phyloP scores from a whole-genome alignment of 108 stramenopile genomes.

The Skeletonema potamos region DNA sequence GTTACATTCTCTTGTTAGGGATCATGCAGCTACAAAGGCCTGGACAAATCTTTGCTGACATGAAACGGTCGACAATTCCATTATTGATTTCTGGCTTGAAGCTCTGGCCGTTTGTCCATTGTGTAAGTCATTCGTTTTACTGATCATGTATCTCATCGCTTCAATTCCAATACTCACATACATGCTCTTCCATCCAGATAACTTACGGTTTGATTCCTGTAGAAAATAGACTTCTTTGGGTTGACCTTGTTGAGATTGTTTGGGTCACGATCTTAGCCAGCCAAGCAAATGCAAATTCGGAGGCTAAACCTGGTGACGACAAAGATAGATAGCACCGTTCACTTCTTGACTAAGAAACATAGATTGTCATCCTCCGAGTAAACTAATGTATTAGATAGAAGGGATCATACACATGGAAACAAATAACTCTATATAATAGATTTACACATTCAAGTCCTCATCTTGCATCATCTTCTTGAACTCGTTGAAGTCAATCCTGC shows the following conservation, averaged over 20 bases:
- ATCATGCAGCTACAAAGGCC: slow-evolving; percentile 51
- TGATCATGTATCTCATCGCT: too few species aligned
- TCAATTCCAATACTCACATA: too few species aligned
- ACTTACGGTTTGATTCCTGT: slow-evolving; percentile 80
- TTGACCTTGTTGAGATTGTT: slow-evolving; percentile 86
- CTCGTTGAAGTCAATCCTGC: slow-evolving; percentile 83
- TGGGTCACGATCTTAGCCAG: slow-evolving; percentile 89
- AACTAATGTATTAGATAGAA: background rate
- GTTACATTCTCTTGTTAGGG: slow-evolving; percentile 66
- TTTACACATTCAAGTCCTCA: background rate
- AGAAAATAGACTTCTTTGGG: slow-evolving; percentile 84
- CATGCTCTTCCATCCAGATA: too few species aligned
- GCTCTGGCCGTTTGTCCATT: slow-evolving; percentile 89
- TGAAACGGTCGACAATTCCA: slow-evolving; percentile 76
- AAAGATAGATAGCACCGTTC: background rate
- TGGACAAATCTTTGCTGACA: slow-evolving; percentile 58
- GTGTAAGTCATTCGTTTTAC: too few species aligned
- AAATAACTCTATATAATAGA: background rate
- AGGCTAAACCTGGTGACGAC: background rate
- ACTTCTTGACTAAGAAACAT: background rate
- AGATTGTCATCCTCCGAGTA: background rate
- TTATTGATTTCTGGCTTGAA: slow-evolving; percentile 72
- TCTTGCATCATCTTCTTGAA: slow-evolving; percentile 55
- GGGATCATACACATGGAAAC: background rate
- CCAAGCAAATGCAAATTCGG: slow-evolving; percentile 10